Evolutionary conservation across 768 basidiomycete genomes (phyloP), one percentile per base, ranked within the genome.

Genomic region (Boletus vermiculosoides): DNA sequence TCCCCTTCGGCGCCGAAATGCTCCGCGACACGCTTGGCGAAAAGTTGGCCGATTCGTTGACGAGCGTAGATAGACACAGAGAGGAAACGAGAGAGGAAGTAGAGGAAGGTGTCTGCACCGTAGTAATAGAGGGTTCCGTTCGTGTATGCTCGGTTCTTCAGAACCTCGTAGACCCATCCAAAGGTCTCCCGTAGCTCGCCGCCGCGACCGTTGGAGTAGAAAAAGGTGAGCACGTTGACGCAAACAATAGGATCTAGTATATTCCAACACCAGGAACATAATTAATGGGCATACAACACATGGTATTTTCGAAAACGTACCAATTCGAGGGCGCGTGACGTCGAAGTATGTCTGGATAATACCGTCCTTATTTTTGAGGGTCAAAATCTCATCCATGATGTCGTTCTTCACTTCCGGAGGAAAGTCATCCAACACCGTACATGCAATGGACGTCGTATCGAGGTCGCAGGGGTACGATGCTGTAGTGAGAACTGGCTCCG

Each of bases 71-170:
- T 41, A 10, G 65, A 67, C 45, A 55, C 57, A 6, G 59, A 67
- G 12, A 66, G 50, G 3, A 66, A 53, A 9, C 59, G 53, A 3
- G 63, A 67, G 45, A 64, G 59, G 50, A 67, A 67, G 41, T 54
- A 67, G 3, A 66, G 45, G 22, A 67, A 66, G 0, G 59, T 33
- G 33, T 67, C 59, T 0, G 65, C 45, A 2, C 65, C 59, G 5
- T 53, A 44, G 40, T 67, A 66, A 42, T 66, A 67, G n/a, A 55
- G 45, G 0, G 66, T 64, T 7, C 65, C 65, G 23, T 61, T 55
- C 13, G 53, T 56, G 34, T 67, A 66, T 4, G 65, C 66, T 13
- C 59, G 46, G 42, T 66, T 65, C 57, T 67, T 67, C 18, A 67
- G 33, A 2, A 66, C 62, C 3, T 52, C 45, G 20, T 42, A 42